phyloP scores from a whole-genome alignment of 805 yeast species.

The Starmerella bacillaris region DNA sequence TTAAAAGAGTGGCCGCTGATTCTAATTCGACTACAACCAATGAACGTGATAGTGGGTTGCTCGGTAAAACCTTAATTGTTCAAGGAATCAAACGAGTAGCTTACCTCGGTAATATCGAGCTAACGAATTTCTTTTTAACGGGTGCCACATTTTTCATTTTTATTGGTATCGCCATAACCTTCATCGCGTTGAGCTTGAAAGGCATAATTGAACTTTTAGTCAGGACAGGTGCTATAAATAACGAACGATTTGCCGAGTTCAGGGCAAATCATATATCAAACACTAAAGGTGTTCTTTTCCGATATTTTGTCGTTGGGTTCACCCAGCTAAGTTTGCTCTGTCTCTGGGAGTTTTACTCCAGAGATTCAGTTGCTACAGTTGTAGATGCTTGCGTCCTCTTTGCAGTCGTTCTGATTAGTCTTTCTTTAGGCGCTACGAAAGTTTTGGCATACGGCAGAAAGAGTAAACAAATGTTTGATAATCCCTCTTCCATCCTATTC shows the following conservation, averaged over 20 bases:
- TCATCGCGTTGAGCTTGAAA: constrained; percentile 45
- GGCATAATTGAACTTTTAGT: constrained; percentile 48
- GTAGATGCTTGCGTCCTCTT: constrained; percentile 64
- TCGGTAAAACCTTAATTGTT: constrained; percentile 57
- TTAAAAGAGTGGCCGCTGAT: constrained; percentile 5
- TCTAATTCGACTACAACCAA: constrained; percentile 19
- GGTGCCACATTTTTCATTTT: constrained; percentile 70
- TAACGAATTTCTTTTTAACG: constrained; percentile 72
- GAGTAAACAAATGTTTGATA: constrained; percentile 55
- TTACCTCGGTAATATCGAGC: constrained; percentile 64
- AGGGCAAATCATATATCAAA: constrained; percentile 39
- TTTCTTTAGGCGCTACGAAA: constrained; percentile 54
- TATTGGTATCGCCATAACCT: constrained; percentile 42
- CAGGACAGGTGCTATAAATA: constrained; percentile 39
- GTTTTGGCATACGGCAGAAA: constrained; percentile 59
- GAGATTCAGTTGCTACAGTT: constrained; percentile 68
- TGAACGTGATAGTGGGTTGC: constrained; percentile 42
- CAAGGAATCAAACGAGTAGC: constrained; percentile 90
- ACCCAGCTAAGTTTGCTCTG: constrained; percentile 71
- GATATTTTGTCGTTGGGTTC: constrained; percentile 66
- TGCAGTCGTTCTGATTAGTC: constrained; percentile 36
- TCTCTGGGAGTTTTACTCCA: constrained; percentile 73
- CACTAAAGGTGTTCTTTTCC: constrained; percentile 73
- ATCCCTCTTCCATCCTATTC: constrained; percentile 78
- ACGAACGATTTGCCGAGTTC: constrained; percentile 52